Evolutionary conservation across 2,329 filamentous ascomycete species (phyloP).

Genomic region (Colletotrichum endophyticum): DNA sequence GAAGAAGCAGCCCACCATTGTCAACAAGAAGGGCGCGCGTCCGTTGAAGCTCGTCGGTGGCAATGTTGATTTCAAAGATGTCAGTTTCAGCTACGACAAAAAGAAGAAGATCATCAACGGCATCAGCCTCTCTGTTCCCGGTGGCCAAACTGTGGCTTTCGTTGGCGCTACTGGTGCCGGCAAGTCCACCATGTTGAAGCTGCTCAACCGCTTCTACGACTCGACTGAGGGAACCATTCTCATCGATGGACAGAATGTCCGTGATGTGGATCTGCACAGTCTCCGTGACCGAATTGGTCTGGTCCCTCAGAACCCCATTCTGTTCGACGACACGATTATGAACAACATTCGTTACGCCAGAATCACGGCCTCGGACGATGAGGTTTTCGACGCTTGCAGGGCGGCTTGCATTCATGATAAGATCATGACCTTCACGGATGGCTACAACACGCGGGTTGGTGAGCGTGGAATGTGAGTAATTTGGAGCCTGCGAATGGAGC

Average conservation of each 20-base stretch:
- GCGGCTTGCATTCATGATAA: constrained; percentile 65
- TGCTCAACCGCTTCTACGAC: constrained; percentile 66
- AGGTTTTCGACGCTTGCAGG: constrained; percentile 58
- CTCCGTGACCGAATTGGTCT: constrained; percentile 60
- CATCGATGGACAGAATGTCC: constrained; percentile 63
- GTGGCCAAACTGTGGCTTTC: constrained; percentile 62
- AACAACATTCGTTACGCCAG: constrained; percentile 64
- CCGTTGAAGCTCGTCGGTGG: constrained; percentile 57
- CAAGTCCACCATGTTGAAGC: constrained; percentile 62
- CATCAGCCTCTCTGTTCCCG: constrained; percentile 54
- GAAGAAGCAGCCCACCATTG: constrained; percentile 59
- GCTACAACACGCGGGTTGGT: constrained; percentile 55
- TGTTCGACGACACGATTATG: constrained; percentile 64
- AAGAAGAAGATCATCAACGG: constrained; percentile 62
- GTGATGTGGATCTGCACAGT: constrained; percentile 56
- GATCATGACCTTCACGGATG: constrained; percentile 57
- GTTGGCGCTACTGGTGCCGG: constrained; percentile 65
- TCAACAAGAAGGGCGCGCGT: constrained; percentile 55
- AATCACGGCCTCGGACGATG: constrained; percentile 57
- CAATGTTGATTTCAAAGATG: constrained; percentile 58
- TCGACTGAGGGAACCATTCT: constrained; percentile 55
- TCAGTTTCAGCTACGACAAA: constrained; percentile 65
- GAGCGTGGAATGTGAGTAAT: constrained; percentile 51
- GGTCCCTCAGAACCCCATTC: constrained; percentile 59
- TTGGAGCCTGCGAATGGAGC: not conserved